Base-by-base conservation (phyloP, 805 yeast genomes). In the Yamadazyma endophytica region DNA sequence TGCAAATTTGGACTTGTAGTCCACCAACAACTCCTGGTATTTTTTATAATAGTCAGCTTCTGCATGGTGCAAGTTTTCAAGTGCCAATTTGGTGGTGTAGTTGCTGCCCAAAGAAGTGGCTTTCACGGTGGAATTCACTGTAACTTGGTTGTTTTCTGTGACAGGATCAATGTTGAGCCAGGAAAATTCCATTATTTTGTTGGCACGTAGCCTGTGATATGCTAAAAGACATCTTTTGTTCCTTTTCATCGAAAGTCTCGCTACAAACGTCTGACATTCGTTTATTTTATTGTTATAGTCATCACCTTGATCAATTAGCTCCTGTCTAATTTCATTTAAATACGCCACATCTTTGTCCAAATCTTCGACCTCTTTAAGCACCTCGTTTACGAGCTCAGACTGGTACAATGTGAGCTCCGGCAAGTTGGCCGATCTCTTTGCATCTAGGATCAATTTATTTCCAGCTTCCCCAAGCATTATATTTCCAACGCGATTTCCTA, bases 381-480 rank as follows among this genome's bases (percentile, higher is more conserved):
- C 75, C 9, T 73, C 73, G 22, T 82, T 70, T 4, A 89, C 80
- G 5, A 82, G 55, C 14, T 82, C 90, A 13, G 78, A 77, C 40
- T 81, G 84, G 50, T 81, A 88, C 8, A 73, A 58, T 1, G 97
- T 89, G 2, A 84, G 50, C 9, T 62, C 65, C 7, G 79, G 81
- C 19, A 90, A 58, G 14, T 75, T 70, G 37, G 71, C 72, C 0
- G 95, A 64, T 42, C 97, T 66, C 40, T 88, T 82, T 11, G 97
- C 92, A 36, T 92, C 97, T 21, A 77, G 65, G 2, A 85, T 70
- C n/a, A 90, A 73, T 54, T 90, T 90, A 39, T 77, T 75, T 2
- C 90, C 96, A 4, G 75, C 47, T 46, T 89, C 97, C 17, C 97
- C 97, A 47, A 86, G 86, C 98, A 90, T 90, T n/a, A n/a, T n/a